Percentiles rank a stretch among this genome's conserved stretches.
Conservation (phyloP, 177 flowering plant genomes). For the Vitis hybrid region DNA sequence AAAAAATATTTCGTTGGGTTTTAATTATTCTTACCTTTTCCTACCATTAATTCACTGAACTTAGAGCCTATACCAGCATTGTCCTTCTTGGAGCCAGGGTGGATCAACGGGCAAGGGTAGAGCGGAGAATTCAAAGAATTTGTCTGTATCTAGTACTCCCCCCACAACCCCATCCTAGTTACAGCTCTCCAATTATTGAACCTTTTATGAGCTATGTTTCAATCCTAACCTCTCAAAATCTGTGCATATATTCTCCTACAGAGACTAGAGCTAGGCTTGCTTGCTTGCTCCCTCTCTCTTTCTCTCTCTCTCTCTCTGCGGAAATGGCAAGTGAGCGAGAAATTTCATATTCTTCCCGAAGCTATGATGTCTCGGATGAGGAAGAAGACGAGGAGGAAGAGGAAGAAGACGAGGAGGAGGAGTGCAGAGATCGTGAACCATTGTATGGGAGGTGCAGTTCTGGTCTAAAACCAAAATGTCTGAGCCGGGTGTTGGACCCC, state of each 20-base stretch:
- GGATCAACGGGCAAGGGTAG: conserved; percentile 3
- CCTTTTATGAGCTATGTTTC: not conserved
- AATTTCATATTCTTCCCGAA: conserved; percentile 16
- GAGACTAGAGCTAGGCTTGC: too few species aligned
- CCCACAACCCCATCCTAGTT: not conserved
- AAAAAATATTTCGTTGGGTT: too few species aligned
- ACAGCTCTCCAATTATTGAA: conserved; percentile 17
- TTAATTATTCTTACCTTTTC: too few species aligned
- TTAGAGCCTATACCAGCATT: not conserved
- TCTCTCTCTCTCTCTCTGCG: not conserved
- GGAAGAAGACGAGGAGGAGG: conserved; percentile 10
- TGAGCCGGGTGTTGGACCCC: conserved; percentile 46
- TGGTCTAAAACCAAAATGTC: conserved; percentile 16
- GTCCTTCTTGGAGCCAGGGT: not conserved
- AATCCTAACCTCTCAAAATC: not conserved
- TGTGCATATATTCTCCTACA: not conserved
- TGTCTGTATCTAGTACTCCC: not conserved
- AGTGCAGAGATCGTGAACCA: not conserved
- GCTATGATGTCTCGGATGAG: conserved; percentile 11
- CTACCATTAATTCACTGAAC: not conserved
- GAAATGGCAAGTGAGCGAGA: conserved; percentile 28
- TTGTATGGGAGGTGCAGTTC: conserved; percentile 5
- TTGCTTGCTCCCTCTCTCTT: not conserved
- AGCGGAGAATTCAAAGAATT: conserved; percentile 9
- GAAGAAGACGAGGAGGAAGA: conserved; percentile 20